Evolutionary conservation across 495 filamentous ascomycete genomes (phyloP).

Genomic region (Tuber microsphaerosporum): DNA sequence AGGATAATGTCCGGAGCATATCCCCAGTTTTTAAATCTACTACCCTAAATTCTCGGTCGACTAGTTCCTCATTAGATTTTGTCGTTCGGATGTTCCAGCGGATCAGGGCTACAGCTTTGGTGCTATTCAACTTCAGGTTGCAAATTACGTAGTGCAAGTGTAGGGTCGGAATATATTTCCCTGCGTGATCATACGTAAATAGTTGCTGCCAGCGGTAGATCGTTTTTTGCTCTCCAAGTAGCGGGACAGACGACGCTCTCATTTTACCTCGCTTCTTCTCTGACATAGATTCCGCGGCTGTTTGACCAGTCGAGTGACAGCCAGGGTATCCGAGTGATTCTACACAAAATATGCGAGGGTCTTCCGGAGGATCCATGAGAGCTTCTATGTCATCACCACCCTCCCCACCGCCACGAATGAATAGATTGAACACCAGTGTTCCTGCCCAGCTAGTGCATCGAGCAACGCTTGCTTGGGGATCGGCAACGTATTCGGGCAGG

Average conservation of each 20-base stretch:
- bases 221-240: constrained; percentile 9
- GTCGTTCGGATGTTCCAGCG: constrained; percentile 37
- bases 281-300: constrained; percentile 11
- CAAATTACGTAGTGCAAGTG: constrained; percentile 37
- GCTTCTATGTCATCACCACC: constrained; percentile 19
- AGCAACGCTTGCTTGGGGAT: constrained; percentile 34
- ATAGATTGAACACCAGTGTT: constrained; percentile 37
- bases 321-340: constrained; percentile 31
- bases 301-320: neutral
- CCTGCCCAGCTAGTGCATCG: constrained; percentile 25
- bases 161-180: constrained; percentile 20
- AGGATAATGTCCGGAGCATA: constrained; percentile 27
- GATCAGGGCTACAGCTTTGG: constrained; percentile 28
- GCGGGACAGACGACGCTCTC: constrained; percentile 4
- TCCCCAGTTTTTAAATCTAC: constrained; percentile 32
- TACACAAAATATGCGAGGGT: constrained; percentile 35
- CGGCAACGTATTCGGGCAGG: constrained; percentile 31
- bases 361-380: constrained; percentile 33
- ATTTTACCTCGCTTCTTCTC: constrained; percentile 27
- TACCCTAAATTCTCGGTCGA: constrained; percentile 39
- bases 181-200: constrained; percentile 29
- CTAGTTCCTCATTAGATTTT: constrained; percentile 31
- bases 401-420: constrained; percentile 15
- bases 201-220: constrained; percentile 33
- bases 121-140: constrained; percentile 31